phyloP scores from a whole-genome alignment of 768 basidiomycete genomes.

The Chlorophyllum brunneum region DNA sequence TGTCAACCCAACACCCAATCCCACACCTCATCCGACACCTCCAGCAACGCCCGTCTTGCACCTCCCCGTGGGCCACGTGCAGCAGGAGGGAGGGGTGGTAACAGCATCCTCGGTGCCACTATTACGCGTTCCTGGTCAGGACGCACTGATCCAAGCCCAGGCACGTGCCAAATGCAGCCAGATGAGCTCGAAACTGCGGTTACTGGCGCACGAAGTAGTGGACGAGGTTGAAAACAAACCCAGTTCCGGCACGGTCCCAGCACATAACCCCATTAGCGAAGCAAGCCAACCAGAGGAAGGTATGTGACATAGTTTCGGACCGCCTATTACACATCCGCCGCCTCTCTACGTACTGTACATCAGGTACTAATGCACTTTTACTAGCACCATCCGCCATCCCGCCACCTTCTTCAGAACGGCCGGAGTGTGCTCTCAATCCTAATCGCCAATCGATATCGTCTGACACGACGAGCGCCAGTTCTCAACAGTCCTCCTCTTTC shows the following conservation, averaged over 20 bases:
- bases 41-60: slow-evolving; percentile 60
- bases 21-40: slow-evolving; percentile 75
- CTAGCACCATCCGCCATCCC: background rate
- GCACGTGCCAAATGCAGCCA: background rate
- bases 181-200: background rate
- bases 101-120: background rate
- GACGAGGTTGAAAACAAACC: background rate
- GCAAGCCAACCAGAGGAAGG: background rate
- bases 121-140: slow-evolving; percentile 7
- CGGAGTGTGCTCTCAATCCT: background rate
- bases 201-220: background rate
- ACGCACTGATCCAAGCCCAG: background rate
- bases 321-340: background rate
- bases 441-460: slow-evolving; percentile 20
- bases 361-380: background rate
- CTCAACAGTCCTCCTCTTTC: slow-evolving; percentile 5
- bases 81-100: background rate
- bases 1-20: slow-evolving; percentile 74
- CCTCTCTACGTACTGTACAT: background rate
- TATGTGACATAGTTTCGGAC: background rate
- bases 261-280: background rate
- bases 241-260: background rate
- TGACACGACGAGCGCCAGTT: slow-evolving; percentile 15
- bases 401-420: background rate
- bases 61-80: background rate